Base-by-base conservation (phyloP, 2,329 filamentous ascomycete genomes). In the Fusarium sp. region DNA sequence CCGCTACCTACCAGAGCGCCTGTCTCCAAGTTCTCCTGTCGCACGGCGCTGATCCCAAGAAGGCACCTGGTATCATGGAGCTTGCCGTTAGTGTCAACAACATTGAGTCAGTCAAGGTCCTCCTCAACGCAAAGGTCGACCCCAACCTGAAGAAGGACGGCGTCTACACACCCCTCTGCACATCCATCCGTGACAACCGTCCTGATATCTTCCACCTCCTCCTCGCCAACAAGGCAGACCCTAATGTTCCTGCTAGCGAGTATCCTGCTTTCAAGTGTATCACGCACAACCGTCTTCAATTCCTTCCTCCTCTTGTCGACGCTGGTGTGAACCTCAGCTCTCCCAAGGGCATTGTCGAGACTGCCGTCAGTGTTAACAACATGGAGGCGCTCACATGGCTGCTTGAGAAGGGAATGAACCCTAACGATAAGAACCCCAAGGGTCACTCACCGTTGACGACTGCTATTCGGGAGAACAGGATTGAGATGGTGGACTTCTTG, bases 211-310 rank as follows among this genome's bases (percentile, higher is more conserved):
- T 93, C 54, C 82, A 87, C 18, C 85, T 91, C 17, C 84, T 93
- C 7, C 81, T 90, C 20, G 78, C 79, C 53, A 85, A 85, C 72
- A 86, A 88, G 7, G 91, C 90, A 1, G 87, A 92, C 68, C 89
- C 90, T 18, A 92, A 93, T 73, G 78, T 89, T 0, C 85, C 85
- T 11, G 89, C 90, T 1, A 86, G 87, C 49, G 90, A 92, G 75
- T 92, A 90, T 74, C 91, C 91, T 1, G 83, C 86, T 8, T 92
- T 90, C 84, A 92, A 92, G 78, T 92, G 90, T 68, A 86, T 93
- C 29, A 92, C 90, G 0, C 90, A 92, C 77, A 86, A 89, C 76
- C 86, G 90, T 29, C 81, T 87, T 0, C 88, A 92, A 22, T 88
- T 89, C 75, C 83, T 93, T 1, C 87, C 89, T 0, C 81, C 85